Conservation (phyloP, 345 rosid genomes). For the Ceriops tagal region DNA sequence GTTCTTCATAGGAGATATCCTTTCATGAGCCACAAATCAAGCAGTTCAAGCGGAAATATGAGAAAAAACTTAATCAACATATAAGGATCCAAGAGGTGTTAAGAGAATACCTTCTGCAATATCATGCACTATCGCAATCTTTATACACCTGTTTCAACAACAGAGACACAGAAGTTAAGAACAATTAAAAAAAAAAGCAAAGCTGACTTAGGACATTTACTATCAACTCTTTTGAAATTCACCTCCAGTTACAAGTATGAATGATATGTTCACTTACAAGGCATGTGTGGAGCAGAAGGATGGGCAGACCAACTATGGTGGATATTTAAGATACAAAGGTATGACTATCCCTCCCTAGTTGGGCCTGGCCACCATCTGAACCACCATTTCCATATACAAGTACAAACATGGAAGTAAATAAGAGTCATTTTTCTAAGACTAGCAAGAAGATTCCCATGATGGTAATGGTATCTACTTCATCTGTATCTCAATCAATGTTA, state of each 20-base stretch:
- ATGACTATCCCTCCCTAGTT: not conserved
- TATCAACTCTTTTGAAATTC: not conserved
- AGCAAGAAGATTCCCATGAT: too few relatives aligned
- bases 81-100: not conserved
- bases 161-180: not conserved
- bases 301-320: too few relatives aligned
- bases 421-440: not conserved
- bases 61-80: not conserved
- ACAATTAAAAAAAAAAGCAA: not conserved
- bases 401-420: not conserved
- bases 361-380: not conserved
- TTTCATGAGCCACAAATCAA: not conserved
- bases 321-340: not conserved
- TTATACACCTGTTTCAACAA: slow-evolving; percentile 28
- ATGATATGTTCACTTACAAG: not conserved
- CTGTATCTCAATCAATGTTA: too few relatives aligned
- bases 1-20: not conserved
- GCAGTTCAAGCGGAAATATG: not conserved
- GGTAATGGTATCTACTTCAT: too few relatives aligned
- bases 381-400: not conserved
- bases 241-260: not conserved
- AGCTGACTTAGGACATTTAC: not conserved
- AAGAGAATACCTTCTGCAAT: slow-evolving; percentile 31
- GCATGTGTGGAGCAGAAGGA: not conserved
- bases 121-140: slow-evolving; percentile 36